Evolutionary conservation across 75 land plant genomes (phyloP).

Genomic region (Gnetum montanum): DNA sequence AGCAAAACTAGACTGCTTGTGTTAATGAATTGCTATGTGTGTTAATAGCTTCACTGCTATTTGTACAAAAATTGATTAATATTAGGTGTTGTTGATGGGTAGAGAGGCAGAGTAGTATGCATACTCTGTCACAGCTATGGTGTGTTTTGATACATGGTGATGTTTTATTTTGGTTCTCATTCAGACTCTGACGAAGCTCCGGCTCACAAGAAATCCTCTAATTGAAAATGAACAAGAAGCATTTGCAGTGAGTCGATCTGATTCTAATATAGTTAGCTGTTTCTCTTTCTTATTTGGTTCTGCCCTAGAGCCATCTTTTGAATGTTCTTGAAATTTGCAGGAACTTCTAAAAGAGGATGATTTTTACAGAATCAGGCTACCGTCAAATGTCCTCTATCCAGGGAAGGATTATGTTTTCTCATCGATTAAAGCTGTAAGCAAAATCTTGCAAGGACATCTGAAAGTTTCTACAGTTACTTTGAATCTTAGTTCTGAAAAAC

Average conservation of each 20-base stretch:
- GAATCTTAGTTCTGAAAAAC: too few species aligned
- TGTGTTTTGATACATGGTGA: not conserved
- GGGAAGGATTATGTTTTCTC: slow-evolving; percentile 58
- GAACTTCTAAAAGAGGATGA: slow-evolving; percentile 64
- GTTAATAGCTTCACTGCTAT: too few species aligned
- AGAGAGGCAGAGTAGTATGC: too few species aligned
- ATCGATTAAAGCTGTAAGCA: slow-evolving; percentile 85
- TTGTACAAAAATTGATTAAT: too few species aligned
- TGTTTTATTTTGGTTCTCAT: not conserved
- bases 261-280: not conserved
- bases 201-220: slow-evolving; percentile 37
- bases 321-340: slow-evolving; percentile 48
- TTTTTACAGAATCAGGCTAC: slow-evolving; percentile 69
- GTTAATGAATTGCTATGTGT: too few species aligned
- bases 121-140: not conserved
- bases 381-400: slow-evolving; percentile 62
- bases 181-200: slow-evolving; percentile 57
- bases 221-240: slow-evolving; percentile 34
- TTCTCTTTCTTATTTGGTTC: not conserved
- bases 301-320: not conserved
- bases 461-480: too few species aligned
- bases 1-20: too few species aligned
- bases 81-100: too few species aligned
- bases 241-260: slow-evolving; percentile 27
- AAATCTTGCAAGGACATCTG: too few species aligned